A percentile compares a stretch with the other conserved stretches of the same genome.
phyloP scores from a whole-genome alignment of 208 protist species.

The Eutreptiella sp. region DNA sequence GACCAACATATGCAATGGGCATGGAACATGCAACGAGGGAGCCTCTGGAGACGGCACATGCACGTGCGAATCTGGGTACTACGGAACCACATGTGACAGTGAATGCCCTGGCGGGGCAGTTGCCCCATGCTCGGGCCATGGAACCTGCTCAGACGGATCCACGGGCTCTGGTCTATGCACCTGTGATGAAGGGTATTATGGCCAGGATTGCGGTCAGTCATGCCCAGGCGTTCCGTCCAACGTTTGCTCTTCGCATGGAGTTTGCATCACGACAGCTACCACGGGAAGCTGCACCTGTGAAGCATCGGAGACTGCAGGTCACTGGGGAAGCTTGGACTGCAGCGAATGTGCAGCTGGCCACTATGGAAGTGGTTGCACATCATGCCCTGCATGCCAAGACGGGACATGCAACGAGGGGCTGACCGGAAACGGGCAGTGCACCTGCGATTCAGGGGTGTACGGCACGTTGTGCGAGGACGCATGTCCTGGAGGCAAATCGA shows the following conservation, averaged over 20 bases:
- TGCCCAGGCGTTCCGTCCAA: neutral
- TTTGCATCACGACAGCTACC: constrained; percentile 1
- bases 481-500: too few relatives aligned
- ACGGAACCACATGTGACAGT: constrained; percentile 4
- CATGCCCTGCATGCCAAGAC: too few relatives aligned
- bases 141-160: constrained; percentile 14
- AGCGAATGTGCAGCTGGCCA: too few relatives aligned
- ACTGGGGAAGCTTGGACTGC: constrained; percentile 24
- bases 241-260: constrained; percentile 1
- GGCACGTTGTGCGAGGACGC: too few relatives aligned
- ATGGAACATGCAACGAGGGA: too few relatives aligned
- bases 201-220: neutral
- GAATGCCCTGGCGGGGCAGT: constrained; percentile 23
- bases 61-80: constrained; percentile 18
- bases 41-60: too few relatives aligned
- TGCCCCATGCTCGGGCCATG: constrained; percentile 22
- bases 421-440: too few relatives aligned
- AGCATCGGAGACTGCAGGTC: neutral
- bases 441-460: too few relatives aligned
- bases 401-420: too few relatives aligned
- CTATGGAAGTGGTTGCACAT: too few relatives aligned
- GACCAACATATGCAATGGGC: too few relatives aligned
- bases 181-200: neutral
- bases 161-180: constrained; percentile 9
- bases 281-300: constrained; percentile 17